Evolutionary conservation across 331 rosid genomes (phyloP), one percentile per base, ranked within the genome.

Genomic region (Acacia pycnantha): DNA sequence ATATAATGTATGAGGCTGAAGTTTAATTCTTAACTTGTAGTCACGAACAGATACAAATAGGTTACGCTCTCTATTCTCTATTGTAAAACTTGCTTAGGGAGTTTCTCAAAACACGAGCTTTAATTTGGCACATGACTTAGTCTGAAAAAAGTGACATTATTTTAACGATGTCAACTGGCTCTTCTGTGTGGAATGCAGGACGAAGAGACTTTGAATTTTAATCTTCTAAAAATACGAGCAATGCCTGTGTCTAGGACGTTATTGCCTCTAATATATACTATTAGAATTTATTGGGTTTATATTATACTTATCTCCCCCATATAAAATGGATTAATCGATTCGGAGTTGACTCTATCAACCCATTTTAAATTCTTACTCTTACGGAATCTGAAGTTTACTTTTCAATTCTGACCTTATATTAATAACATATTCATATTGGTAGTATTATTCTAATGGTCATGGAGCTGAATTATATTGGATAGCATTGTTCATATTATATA

Each of bases 271-370:
- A 59, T 26, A 67, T 2, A 43, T 27, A 16, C 47, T 61, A 11
- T 16, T 12, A 62, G 46, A 56, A 59, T 59, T 68, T 48, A 15
- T 14, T 48, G 79, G 44, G 64, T 65, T 47, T 16, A 50, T 50
- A 4, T n/a, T 65, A 81, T 56, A 8, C 51, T 70, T 31, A 14
- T 65, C n/a, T 64, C 43, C 70, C 72, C 75, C 37, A 37, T 70
- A 41, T 70, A 41, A 41, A 41, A 70, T 41, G 53, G 33, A n/a
- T 79, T 86, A 73, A 84, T 81, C 69, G 82, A 87, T 85, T 83
- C 86, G 76, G 71, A 70, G 84, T 87, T 89, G 89, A 87, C 95
- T 71, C 22, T 44, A 44, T 8, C 37, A 24, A 10, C 44, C 24
- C 35, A 47, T 58, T 74, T 81, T 54, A 59, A 37, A 74, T 73